Evolutionary conservation across 2,329 filamentous ascomycete genomes (phyloP), one percentile per base, ranked within the genome.

Genomic region (Xylaria sp.): DNA sequence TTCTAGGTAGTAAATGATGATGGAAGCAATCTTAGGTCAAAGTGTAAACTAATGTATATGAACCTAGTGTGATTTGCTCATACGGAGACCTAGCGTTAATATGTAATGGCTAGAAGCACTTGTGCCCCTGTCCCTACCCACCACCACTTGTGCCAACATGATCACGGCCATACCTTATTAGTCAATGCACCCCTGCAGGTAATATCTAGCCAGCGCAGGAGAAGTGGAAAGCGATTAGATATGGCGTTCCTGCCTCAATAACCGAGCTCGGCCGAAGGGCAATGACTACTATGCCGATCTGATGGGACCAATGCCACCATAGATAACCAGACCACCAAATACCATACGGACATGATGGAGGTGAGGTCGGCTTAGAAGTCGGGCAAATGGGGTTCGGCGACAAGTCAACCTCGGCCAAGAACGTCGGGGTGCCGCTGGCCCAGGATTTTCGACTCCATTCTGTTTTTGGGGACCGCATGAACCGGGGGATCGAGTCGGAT

Each of bases 231-330:
- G 8, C 4, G 20, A 20, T 43, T 12, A 25, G 36, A 48, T 55
- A 28, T 13, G 23, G 43, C 25, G 34, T 25, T 39, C 12, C 3
- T 50, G 20, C 28, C 39, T 28, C n/a, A 23, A 36, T 67, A 60
- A 48, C 60, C 41, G 61, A 55, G 65, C 34, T 62, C 66, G 66
- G 62, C 36, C 45, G n/a, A 65, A 65, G 20, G 66, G 66, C 63
- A 53, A 20, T 4, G 25, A 58, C 8, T 20, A 46, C 20, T 7
- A 30, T 23, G 32, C 32, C 20, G 13, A 43, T 53, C 13, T 12
- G 18, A 53, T 52, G 58, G 52, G 34, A 41, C 55, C 36, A 30
- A 39, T 25, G 43, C 52, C 39, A 43, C 28, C 20, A 20, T 32
- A 34, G 23, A 52, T 66, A 43, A 48, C n/a, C 10, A 30, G 2